Evolutionary conservation across 305 asterid genomes (phyloP).

Genomic region (Solanum hybrid): DNA sequence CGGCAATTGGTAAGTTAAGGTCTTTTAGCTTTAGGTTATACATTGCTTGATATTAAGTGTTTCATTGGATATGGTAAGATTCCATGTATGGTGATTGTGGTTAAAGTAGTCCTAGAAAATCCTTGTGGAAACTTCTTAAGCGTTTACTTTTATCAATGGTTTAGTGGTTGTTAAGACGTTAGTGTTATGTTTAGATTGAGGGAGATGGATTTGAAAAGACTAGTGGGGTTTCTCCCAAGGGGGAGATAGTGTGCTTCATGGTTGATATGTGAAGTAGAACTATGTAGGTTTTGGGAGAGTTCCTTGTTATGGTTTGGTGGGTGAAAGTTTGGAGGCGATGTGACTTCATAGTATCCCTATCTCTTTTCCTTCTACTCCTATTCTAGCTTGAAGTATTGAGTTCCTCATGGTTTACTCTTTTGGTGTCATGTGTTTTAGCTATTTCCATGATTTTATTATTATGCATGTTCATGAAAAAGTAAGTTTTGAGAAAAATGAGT

Average conservation of each 20-base stretch:
- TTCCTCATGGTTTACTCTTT: not conserved
- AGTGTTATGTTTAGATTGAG: not conserved
- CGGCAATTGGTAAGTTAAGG: not conserved
- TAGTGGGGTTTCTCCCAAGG: not conserved
- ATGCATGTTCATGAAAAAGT: not conserved
- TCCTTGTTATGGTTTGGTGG: not conserved
- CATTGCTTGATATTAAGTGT: not conserved
- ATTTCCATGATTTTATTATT: not conserved
- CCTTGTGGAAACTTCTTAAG: not conserved
- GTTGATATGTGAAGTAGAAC: not conserved
- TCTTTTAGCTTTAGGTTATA: not conserved
- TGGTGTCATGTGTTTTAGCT: not conserved
- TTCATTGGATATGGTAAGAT: not conserved
- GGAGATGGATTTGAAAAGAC: not conserved
- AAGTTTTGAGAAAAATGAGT: not conserved
- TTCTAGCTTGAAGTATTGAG: not conserved
- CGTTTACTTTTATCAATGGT: not conserved
- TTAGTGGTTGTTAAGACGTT: not conserved
- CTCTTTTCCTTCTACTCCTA: not conserved
- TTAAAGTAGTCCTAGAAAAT: not conserved
- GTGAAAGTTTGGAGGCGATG: not conserved
- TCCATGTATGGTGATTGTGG: not conserved
- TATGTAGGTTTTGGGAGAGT: not conserved
- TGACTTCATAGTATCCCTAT: not conserved
- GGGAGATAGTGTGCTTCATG: not conserved